These are phyloP conservation scores for Cryptococcus sp. DNA, from an alignment of 1,284 basidiomycete genomes.

Conservation along the genomic window DNA sequence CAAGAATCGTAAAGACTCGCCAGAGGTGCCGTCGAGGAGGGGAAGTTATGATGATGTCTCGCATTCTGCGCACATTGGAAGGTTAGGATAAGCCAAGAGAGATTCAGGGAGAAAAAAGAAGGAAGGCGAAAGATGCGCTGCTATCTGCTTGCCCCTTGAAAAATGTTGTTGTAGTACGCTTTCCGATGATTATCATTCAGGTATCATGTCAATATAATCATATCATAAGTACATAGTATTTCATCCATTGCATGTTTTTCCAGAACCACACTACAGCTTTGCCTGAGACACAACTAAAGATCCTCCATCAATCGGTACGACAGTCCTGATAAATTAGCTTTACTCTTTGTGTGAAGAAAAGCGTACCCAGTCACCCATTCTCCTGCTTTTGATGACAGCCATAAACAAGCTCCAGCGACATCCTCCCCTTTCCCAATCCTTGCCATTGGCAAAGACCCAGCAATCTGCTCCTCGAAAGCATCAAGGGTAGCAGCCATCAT, in stretches of 20 bases:
- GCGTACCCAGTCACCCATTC: conserved; percentile 57
- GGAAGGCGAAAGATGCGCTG: not conserved
- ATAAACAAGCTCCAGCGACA: conserved; percentile 60
- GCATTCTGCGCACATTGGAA: not conserved
- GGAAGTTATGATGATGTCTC: conserved; percentile 19
- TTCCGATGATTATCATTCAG: too few relatives aligned
- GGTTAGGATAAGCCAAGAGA: not conserved
- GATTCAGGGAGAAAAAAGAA: not conserved
- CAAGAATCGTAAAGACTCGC: conserved; percentile 5
- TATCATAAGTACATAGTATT: not conserved
- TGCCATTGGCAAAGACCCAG: conserved; percentile 53
- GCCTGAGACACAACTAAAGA: conserved; percentile 40
- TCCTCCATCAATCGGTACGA: conserved; percentile 61
- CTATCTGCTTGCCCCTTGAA: not conserved
- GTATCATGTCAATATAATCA: too few relatives aligned
- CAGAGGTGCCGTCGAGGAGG: not conserved
- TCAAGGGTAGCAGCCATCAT: conserved; percentile 61
- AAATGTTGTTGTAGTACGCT: not conserved
- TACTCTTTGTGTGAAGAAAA: not conserved
- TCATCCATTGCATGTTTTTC: not conserved
- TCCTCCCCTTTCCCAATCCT: conserved; percentile 63
- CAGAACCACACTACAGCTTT: conserved; percentile 14
- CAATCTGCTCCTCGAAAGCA: conserved; percentile 52
- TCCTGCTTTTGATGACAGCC: conserved; percentile 59
- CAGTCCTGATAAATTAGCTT: conserved; percentile 48